Conservation (phyloP, 2,329 filamentous ascomycete genomes). For the Fusarium hainanense region DNA sequence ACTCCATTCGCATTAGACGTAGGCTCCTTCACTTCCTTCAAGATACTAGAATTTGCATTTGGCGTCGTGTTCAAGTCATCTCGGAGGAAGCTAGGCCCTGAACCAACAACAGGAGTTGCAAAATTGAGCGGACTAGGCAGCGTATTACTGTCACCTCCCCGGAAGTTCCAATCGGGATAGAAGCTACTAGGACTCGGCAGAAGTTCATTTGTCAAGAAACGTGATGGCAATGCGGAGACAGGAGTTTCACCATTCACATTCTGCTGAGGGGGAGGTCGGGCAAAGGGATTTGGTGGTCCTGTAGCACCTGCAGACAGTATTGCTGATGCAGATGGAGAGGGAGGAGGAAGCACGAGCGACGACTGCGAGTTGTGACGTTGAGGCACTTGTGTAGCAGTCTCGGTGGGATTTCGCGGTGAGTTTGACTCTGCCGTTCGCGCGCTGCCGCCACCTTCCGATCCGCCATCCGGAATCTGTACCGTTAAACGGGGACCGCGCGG, state of each 20-base stretch:
- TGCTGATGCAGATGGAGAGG: conserved; percentile 87
- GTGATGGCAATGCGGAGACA: conserved; percentile 91
- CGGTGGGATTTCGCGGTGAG: conserved; percentile 69
- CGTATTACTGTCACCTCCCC: conserved; percentile 80
- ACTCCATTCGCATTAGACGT: conserved; percentile 17
- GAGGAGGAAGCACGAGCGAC: conserved; percentile 86
- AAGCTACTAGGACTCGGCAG: conserved; percentile 92
- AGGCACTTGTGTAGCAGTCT: conserved; percentile 65
- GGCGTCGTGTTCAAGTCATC: conserved; percentile 55
- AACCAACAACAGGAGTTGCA: conserved; percentile 78
- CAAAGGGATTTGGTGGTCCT: conserved; percentile 95
- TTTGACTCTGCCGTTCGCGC: conserved; percentile 76
- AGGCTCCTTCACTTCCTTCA: conserved; percentile 14
- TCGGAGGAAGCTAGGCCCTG: conserved; percentile 71
- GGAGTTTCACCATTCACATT: conserved; percentile 72
- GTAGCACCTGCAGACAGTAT: conserved; percentile 90
- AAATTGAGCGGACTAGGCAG: conserved; percentile 93
- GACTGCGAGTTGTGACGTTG: conserved; percentile 68
- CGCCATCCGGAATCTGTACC: conserved; percentile 94
- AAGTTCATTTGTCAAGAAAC: conserved; percentile 88
- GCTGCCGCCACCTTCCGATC: conserved; percentile 76
- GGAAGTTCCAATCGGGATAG: conserved; percentile 89
- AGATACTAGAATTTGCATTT: conserved; percentile 25
- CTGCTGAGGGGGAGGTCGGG: conserved; percentile 81
- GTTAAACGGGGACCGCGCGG: conserved; percentile 84